Percentiles rank a stretch among this genome's conserved stretches.
Evolutionary conservation across 2,329 filamentous ascomycete species (phyloP).

Genomic region (Claviceps cyperi): DNA sequence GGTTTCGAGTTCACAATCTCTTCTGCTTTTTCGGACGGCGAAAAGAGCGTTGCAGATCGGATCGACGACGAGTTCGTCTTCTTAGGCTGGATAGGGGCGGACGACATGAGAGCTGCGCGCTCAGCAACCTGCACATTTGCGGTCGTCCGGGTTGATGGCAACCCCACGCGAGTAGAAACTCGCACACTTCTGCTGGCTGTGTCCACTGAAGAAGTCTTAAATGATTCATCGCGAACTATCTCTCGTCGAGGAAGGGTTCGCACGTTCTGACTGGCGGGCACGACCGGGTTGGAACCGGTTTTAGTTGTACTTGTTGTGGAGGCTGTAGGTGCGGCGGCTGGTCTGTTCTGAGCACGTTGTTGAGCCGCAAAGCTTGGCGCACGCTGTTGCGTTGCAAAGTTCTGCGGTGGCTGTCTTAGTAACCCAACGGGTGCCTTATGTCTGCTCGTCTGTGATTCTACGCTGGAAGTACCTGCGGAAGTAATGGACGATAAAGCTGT

Average conservation of each 20-base stretch:
- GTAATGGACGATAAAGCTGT: slow-evolving; percentile 4
- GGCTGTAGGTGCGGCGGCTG: slow-evolving; percentile 15
- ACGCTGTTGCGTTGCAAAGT: slow-evolving; percentile 40
- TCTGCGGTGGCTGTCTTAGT: slow-evolving; percentile 42
- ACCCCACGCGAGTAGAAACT: slow-evolving; percentile 13
- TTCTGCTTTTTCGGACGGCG: slow-evolving; percentile 36
- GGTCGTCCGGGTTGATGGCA: slow-evolving; percentile 15
- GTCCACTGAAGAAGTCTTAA: slow-evolving; percentile 12
- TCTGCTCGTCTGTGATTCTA: slow-evolving; percentile 19
- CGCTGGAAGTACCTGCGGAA: slow-evolving; percentile 4
- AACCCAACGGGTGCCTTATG: slow-evolving; percentile 27
- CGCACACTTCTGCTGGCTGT: slow-evolving; percentile 14
- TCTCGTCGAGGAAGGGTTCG: slow-evolving; percentile 16
- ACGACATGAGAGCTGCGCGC: slow-evolving; percentile 15
- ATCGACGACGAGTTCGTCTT: slow-evolving; percentile 17
- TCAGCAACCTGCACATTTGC: slow-evolving; percentile 16
- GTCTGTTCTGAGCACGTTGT: slow-evolving; percentile 42
- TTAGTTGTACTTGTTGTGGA: slow-evolving; percentile 16
- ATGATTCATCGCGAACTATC: slow-evolving; percentile 11
- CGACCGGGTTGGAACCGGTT: slow-evolving; percentile 10
- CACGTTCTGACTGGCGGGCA: slow-evolving; percentile 17
- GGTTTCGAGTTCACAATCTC: slow-evolving; percentile 39
- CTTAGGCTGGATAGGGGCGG: slow-evolving; percentile 12
- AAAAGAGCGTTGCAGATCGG: slow-evolving; percentile 38
- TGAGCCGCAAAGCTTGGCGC: slow-evolving; percentile 46